Evolutionary conservation across 2,329 filamentous ascomycete genomes (phyloP).

Genomic region (Cladophialophora yegresii): DNA sequence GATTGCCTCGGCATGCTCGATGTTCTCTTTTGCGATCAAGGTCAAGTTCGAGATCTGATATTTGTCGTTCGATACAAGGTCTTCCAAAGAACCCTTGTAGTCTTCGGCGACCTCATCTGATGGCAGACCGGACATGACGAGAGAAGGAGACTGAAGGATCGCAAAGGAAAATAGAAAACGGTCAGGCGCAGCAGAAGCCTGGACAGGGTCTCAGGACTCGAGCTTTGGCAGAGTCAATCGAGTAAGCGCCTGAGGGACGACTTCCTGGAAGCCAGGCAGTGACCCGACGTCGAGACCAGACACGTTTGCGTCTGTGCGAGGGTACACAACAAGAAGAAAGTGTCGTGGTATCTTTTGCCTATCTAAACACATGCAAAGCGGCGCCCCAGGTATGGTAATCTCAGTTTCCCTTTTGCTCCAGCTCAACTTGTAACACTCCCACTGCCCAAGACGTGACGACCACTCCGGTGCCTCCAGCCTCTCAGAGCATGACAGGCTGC

Average conservation of each 20-base stretch:
- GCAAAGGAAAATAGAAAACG: constrained; percentile 24
- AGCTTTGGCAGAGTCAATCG: constrained; percentile 27
- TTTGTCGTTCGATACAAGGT: constrained; percentile 85
- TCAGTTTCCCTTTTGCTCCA: constrained; percentile 13
- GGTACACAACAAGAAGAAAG: constrained; percentile 34
- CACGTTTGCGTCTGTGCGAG: constrained; percentile 20
- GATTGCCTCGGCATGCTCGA: constrained; percentile 90
- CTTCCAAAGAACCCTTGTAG: constrained; percentile 89
- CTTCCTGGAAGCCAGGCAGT: constrained; percentile 21
- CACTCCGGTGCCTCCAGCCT: constrained; percentile 4
- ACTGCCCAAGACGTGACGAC: constrained; percentile 8
- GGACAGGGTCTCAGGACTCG: constrained; percentile 16
- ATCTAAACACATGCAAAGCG: constrained; percentile 28
- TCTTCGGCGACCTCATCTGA: constrained; percentile 91
- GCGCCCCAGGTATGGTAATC: constrained; percentile 16
- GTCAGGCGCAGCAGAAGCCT: constrained; percentile 13
- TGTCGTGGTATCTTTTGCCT: constrained; percentile 38
- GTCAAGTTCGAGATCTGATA: constrained; percentile 97
- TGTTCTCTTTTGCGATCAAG: constrained; percentile 95
- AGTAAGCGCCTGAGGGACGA: constrained; percentile 16
- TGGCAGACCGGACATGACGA: constrained; percentile 63
- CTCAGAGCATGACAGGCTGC: constrained; percentile 13
- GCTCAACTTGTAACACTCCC: constrained; percentile 8
- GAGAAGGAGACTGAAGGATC: constrained; percentile 35
- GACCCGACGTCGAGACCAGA: constrained; percentile 21